These are phyloP conservation scores for Chrysanthemum makinoi DNA, from an alignment of 129 eudicot species.

Conservation along the genomic window DNA sequence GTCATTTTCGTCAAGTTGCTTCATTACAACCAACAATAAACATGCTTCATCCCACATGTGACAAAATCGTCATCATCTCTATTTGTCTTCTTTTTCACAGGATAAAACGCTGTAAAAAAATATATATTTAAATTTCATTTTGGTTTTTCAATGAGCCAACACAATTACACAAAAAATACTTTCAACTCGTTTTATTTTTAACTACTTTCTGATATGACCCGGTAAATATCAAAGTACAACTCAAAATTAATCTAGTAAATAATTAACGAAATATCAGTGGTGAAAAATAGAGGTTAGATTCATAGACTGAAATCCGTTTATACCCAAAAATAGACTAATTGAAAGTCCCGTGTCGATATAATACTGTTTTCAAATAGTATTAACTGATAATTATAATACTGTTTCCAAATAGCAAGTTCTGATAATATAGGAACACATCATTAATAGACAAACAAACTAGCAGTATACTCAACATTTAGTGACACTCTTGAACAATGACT, in stretches of 20 bases:
- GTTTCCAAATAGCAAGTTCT: background rate
- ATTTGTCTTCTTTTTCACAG: background rate
- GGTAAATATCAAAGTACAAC: no score
- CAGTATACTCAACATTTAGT: background rate
- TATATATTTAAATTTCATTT: background rate
- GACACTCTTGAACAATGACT: background rate
- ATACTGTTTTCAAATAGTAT: background rate
- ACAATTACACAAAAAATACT: background rate
- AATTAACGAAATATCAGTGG: no score
- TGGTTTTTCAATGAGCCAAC: background rate
- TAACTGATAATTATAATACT: background rate
- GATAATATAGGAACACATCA: background rate
- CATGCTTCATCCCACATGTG: slow-evolving; percentile 5
- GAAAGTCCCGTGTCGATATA: background rate
- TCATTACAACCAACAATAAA: slow-evolving; percentile 8
- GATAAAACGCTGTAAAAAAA: background rate
- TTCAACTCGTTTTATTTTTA: background rate
- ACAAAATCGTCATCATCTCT: slow-evolving; percentile 5
- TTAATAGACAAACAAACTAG: background rate
- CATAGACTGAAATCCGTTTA: no score
- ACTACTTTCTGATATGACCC: no score
- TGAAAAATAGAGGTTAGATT: no score
- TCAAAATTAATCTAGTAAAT: no score
- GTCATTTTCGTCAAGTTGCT: slow-evolving; percentile 23
- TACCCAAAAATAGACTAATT: no score